Evolutionary conservation across 257 asterid genomes (phyloP).

Genomic region (Solanum gandarillasii): DNA sequence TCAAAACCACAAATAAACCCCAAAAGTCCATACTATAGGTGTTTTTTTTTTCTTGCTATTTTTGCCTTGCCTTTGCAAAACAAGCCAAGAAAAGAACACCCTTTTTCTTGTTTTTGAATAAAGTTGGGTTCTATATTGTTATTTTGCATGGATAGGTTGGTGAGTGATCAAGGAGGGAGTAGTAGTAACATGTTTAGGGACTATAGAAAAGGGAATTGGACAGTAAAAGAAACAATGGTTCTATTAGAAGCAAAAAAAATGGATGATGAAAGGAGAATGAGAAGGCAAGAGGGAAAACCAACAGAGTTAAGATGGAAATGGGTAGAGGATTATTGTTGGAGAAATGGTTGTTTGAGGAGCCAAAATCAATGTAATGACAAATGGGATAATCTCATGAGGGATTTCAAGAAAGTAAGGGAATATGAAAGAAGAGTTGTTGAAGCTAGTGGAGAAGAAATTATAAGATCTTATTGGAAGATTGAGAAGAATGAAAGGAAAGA

Average conservation of each 20-base stretch:
- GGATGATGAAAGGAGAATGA: conserved; percentile 82
- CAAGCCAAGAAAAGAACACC: not conserved
- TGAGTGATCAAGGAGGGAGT: conserved; percentile 17
- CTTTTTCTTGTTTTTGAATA: not conserved
- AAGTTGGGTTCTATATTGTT: not conserved
- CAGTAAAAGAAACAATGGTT: conserved; percentile 67
- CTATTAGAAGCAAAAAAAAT: conserved; percentile 75
- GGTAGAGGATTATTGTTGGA: conserved; percentile 94
- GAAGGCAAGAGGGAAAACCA: conserved; percentile 49
- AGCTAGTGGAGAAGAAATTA: not conserved
- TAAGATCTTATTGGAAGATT: conserved; percentile 63
- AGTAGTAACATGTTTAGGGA: conserved; percentile 33
- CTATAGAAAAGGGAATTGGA: conserved; percentile 95
- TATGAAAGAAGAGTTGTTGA: conserved; percentile 30
- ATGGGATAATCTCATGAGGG: conserved; percentile 92
- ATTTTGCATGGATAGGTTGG: conserved; percentile 37
- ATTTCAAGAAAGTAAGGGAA: conserved; percentile 85
- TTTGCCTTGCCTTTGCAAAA: not conserved
- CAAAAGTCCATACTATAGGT: not conserved
- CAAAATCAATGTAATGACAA: conserved; percentile 93
- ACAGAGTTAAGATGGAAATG: conserved; percentile 93
- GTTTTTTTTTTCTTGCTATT: not conserved
- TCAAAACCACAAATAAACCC: not conserved
- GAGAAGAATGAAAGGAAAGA: conserved; percentile 75
- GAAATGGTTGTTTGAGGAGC: conserved; percentile 61